These are phyloP conservation scores for Podospora didyma DNA, from an alignment of 495 filamentous ascomycete genomes.

Conservation along the genomic window DNA sequence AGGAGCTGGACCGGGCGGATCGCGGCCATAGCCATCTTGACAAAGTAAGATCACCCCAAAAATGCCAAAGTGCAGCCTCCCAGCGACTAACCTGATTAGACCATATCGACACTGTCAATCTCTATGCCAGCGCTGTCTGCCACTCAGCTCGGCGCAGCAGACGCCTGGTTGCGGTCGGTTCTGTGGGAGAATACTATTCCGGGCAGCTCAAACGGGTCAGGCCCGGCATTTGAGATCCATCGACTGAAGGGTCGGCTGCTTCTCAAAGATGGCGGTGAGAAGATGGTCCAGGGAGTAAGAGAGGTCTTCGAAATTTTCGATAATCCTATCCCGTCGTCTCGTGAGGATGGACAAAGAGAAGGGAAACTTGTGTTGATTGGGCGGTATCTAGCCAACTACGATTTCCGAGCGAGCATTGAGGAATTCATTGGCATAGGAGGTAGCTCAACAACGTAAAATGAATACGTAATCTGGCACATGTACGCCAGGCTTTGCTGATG, in stretches of 20 bases:
- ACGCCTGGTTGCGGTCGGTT: slow-evolving; percentile 77
- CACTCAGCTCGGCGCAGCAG: slow-evolving; percentile 55
- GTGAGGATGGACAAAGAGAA: slow-evolving; percentile 12
- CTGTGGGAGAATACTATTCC: slow-evolving; percentile 79
- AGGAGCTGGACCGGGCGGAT: slow-evolving; percentile 57
- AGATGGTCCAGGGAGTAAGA: slow-evolving; percentile 85
- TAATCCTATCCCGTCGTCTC: slow-evolving; percentile 31
- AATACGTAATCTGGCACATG: too few species aligned
- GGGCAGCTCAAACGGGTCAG: slow-evolving; percentile 12
- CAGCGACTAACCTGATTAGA: slow-evolving; percentile 39
- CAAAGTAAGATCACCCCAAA: slow-evolving; percentile 51
- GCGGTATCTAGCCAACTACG: slow-evolving; percentile 50
- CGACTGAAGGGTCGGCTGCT: slow-evolving; percentile 75
- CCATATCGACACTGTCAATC: slow-evolving; percentile 82
- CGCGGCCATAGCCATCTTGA: slow-evolving; percentile 81
- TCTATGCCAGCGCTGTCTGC: slow-evolving; percentile 52
- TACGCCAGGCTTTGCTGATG: too few species aligned
- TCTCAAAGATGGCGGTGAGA: slow-evolving; percentile 56
- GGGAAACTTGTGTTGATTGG: slow-evolving; percentile 85
- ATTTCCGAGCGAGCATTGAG: slow-evolving; percentile 40
- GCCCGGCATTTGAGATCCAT: slow-evolving; percentile 65
- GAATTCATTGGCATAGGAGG: slow-evolving; percentile 14
- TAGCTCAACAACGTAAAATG: too few species aligned
- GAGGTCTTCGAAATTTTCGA: slow-evolving; percentile 92
- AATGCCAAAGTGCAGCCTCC: not conserved